These are phyloP conservation scores for Ceratocystis harringtonii DNA, from an alignment of 2,329 filamentous ascomycete genomes.

Conservation along the genomic window DNA sequence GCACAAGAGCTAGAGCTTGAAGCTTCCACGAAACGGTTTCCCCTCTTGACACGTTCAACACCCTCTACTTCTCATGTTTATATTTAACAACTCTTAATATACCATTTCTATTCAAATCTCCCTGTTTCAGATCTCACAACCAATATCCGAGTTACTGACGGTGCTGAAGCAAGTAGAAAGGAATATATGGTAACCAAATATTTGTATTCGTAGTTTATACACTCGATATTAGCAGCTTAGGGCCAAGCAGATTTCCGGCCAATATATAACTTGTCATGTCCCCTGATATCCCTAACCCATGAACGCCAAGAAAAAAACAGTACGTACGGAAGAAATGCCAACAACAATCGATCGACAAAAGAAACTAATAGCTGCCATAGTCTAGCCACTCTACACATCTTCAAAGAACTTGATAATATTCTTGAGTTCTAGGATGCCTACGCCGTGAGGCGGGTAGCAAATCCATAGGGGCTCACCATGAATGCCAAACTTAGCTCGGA, in stretches of 20 bases:
- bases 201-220: neutral
- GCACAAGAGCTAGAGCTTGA: neutral
- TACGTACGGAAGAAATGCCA: neutral
- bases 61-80: neutral
- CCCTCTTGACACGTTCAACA: neutral
- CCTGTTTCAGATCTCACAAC: neutral
- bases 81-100: neutral
- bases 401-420: constrained; percentile 88
- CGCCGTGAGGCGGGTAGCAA: constrained; percentile 72
- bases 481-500: constrained; percentile 79
- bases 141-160: neutral
- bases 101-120: neutral
- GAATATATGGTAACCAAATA: neutral
- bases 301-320: neutral
- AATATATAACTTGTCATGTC: neutral
- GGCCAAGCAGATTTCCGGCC: neutral
- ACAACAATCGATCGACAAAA: neutral
- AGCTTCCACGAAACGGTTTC: neutral
- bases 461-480: constrained; percentile 75
- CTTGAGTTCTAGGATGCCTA: constrained; percentile 66
- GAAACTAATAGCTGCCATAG: neutral
- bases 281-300: neutral
- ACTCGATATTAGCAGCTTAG: neutral
- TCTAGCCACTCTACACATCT: constrained; percentile 33
- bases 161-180: neutral